Evolutionary conservation across 1,284 basidiomycete genomes (phyloP), one percentile per base, ranked within the genome.

Genomic region (Violaceomyces palustris): DNA sequence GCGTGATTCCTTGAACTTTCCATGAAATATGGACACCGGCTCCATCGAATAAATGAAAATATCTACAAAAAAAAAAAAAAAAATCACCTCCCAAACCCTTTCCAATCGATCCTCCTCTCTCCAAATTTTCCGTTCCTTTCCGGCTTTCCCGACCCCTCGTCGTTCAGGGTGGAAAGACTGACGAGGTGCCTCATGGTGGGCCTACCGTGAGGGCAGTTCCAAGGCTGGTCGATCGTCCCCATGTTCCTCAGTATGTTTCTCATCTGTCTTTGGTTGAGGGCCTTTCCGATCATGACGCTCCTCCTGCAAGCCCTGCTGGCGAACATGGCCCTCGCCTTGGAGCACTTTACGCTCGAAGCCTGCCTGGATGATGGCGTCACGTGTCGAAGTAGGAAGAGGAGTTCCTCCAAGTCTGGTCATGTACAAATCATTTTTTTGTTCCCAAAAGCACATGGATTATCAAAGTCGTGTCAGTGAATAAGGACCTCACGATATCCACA

Each of bases 201-300:
- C 33, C 92, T 78, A 4, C 92, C 92, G 70, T 96, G 92, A 2
- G 93, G 92, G 69, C 92, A 97, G 50, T 93, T 89, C 79, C 94
- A 98, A 0, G 92, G 94, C 67, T 96, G 90, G 62, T 96, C 88
- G 78, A 98, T 91, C 6, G 81, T 85, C 29, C 88, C 88, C 90
- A 98, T 94, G 73, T 97, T 88, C 35, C 81, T 80, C 2, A 98
- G 78, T 45, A 97, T 82, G 52, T 17, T 75, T 10, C 78, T 79
- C 94, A 97, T 97, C 70, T 87, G 87, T 10, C 77, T 75, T 51
- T 76, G 78, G 14, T 80, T 87, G 45, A 97, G 77, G 11, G 89
- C 80, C 74, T 82, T 88, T 6, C 93, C 93, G 33, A 98, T 82
- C 93, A 98, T 98, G 44, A 96, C 84, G 73, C 90, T 96, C 75